Percentiles rank a stretch among this genome's conserved stretches.
Conservation (phyloP, 257 asterid species). For the Solanum sejunctum region DNA sequence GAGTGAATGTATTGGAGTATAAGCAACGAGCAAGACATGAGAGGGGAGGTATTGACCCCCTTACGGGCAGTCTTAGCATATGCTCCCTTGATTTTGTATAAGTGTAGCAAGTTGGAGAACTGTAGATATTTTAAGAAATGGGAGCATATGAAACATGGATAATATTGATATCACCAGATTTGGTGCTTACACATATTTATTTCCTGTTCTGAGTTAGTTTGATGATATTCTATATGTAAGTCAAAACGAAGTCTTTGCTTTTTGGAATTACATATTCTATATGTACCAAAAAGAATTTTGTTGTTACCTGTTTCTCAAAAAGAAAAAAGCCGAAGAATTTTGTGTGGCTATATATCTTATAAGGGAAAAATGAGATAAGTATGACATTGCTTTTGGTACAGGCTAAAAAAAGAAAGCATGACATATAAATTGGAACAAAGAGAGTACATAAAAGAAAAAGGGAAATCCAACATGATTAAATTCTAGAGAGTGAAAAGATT, state of each 20-base stretch:
- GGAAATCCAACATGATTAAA: neutral
- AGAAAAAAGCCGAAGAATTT: neutral
- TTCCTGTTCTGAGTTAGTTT: neutral
- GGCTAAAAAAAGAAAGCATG: neutral
- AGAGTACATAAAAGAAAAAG: neutral
- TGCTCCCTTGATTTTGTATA: neutral
- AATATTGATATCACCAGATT: neutral
- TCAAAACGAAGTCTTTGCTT: neutral
- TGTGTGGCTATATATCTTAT: neutral
- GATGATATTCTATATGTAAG: neutral
- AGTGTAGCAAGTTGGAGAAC: neutral
- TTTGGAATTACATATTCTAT: too few relatives aligned
- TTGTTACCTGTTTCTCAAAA: neutral
- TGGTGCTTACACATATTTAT: neutral
- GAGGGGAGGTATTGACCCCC: neutral
- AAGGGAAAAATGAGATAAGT: neutral
- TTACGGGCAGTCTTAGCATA: neutral
- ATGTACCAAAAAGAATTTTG: too few relatives aligned
- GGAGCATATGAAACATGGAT: neutral
- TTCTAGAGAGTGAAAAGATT: neutral
- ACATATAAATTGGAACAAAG: neutral
- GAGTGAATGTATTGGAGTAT: neutral
- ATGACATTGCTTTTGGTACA: neutral
- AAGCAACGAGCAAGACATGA: neutral
- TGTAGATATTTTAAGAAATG: neutral